These are phyloP conservation scores for Leccinum subgranulosum DNA, from an alignment of 768 basidiomycete genomes.

Conservation along the genomic window DNA sequence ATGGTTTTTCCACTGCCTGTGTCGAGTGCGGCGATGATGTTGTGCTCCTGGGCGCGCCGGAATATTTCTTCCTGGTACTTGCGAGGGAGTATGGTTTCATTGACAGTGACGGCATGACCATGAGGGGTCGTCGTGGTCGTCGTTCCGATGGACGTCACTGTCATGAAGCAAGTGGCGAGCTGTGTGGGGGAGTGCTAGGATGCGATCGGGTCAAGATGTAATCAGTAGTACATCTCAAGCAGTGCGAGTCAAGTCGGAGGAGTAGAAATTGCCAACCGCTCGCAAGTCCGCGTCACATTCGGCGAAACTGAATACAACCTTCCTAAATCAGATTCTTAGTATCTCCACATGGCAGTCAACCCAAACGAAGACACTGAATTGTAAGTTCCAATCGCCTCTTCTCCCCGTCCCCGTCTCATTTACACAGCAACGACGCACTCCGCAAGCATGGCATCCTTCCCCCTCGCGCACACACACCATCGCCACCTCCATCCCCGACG, in stretches of 20 bases:
- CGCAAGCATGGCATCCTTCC: constrained; percentile 92
- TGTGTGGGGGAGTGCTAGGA: constrained; percentile 6
- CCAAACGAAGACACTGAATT: constrained; percentile 96
- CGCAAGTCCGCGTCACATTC: constrained; percentile 27
- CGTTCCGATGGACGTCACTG: constrained; percentile 17
- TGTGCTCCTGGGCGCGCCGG: constrained; percentile 44
- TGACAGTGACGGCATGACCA: constrained; percentile 28
- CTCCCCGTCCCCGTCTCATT: not conserved
- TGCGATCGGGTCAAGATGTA: constrained; percentile 6
- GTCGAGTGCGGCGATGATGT: constrained; percentile 58
- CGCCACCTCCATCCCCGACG: constrained; percentile 74
- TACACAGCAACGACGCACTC: constrained; percentile 84
- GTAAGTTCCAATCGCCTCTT: constrained; percentile 43
- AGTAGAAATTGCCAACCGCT: constrained; percentile 8
- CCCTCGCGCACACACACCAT: constrained; percentile 70
- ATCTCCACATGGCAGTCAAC: constrained; percentile 57
- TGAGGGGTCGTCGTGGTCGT: constrained; percentile 22
- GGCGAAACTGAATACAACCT: constrained; percentile 26
- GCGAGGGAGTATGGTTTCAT: constrained; percentile 43
- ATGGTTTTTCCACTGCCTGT: constrained; percentile 63
- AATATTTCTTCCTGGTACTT: constrained; percentile 59
- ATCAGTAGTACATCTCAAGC: constrained; percentile 25
- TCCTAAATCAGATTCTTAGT: constrained; percentile 21
- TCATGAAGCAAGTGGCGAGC: constrained; percentile 20
- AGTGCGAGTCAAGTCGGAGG: not conserved